Evolutionary conservation across 352 stramenopile genomes (phyloP).

Genomic region (Pythium periplocum): DNA sequence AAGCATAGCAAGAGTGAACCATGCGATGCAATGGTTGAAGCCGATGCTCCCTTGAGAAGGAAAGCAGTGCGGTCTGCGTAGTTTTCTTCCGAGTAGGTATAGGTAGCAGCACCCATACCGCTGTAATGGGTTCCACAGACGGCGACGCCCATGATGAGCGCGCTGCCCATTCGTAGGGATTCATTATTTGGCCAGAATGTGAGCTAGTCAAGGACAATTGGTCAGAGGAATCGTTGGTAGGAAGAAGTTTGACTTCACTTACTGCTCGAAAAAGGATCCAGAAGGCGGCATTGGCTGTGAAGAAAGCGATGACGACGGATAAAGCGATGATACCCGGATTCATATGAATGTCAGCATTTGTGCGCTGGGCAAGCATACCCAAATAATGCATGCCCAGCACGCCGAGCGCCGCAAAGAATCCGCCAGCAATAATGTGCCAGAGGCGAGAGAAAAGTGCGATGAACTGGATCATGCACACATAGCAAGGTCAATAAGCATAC

Average conservation of each 20-base stretch:
- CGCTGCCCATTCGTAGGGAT: conserved; percentile 43
- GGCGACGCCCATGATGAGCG: conserved; percentile 63
- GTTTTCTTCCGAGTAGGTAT: conserved; percentile 37
- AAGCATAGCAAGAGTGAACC: conserved; percentile 51
- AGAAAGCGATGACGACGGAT: conserved; percentile 52
- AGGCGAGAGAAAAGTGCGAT: conserved; percentile 57
- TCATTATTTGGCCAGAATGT: conserved; percentile 64
- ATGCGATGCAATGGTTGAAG: conserved; percentile 39
- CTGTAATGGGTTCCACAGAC: conserved; percentile 69
- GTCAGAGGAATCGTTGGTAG: background rate
- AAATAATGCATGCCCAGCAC: conserved; percentile 50
- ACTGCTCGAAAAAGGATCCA: conserved; percentile 70
- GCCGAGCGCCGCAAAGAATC: conserved; percentile 46
- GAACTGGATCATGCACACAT: conserved; percentile 11
- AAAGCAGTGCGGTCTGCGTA: conserved; percentile 21
- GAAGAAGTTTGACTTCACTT: conserved; percentile 5
- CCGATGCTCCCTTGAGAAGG: conserved; percentile 27
- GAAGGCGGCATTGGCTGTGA: conserved; percentile 56
- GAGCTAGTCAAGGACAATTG: conserved; percentile 20
- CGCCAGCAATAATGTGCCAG: conserved; percentile 39
- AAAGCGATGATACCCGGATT: conserved; percentile 35
- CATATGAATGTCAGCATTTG: conserved; percentile 38
- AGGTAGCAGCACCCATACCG: conserved; percentile 54
- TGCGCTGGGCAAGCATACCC: conserved; percentile 61
- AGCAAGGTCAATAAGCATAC: conserved; percentile 7